Evolutionary conservation across 1,284 basidiomycete species (phyloP), one percentile per base, ranked within the genome.

Genomic region (Chondrostereum purpureum): DNA sequence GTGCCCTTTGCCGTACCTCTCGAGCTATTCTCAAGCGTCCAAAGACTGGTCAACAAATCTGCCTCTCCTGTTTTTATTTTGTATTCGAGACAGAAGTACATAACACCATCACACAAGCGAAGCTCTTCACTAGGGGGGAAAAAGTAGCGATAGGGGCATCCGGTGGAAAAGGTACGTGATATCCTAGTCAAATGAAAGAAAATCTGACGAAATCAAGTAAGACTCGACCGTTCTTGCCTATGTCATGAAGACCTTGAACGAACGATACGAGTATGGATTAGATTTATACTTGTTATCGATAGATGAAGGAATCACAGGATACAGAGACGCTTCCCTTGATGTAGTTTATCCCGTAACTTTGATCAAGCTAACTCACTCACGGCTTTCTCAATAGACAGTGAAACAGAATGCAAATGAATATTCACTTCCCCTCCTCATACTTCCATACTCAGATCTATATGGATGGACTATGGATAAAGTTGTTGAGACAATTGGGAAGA

Each of bases 381-480:
- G 24, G 11, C 22, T 37, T 12, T 16, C 22, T 36, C 43, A 18
- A 44, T 58, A 95, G 90, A 98, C 96, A 0, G 96, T 99, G 41
- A 98, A 99, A 66, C 80, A 93, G 38, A 99, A 99, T 64, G 92
- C 96, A 58, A 75, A 87, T 49, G 93, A 99, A 66, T 99, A 99
- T 59, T 79, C 84, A 39, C 85, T 99, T 59, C 94, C 96, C 0
- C 78, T 99, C 41, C 97, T 95, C 69, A 96, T 99, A 49, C 73
- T 99, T 11, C 91, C 90, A 0, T 99, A 99, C 57, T 83, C 91
- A 49, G 94, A 98, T 56, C 76, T 99, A 4, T 99, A 99, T 55
- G 95, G 95, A 11, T 99, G 96, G 96, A 99, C 95, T 1, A 99
- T 99, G 95, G 95, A 99, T 60, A 77, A 82, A 14, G 92, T 99